These are phyloP conservation scores for Penicillium daleae DNA, from an alignment of 495 filamentous ascomycete genomes.

Conservation along the genomic window DNA sequence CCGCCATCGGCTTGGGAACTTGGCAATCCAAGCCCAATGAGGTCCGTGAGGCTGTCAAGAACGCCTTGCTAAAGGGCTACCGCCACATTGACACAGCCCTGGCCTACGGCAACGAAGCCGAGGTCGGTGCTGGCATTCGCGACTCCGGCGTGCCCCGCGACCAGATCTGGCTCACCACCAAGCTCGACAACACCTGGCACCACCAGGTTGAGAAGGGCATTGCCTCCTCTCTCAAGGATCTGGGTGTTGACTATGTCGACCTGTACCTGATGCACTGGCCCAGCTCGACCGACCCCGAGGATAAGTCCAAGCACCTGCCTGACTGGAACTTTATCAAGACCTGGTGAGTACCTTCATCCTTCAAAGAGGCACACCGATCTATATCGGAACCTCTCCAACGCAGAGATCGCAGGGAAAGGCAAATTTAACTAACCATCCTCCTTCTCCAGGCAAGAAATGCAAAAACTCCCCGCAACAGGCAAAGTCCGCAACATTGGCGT, in stretches of 20 bases:
- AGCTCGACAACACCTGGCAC: constrained; percentile 85
- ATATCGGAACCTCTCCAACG: not conserved
- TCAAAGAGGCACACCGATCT: not conserved
- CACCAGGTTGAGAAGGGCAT: constrained; percentile 71
- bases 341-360: constrained; percentile 39
- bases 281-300: constrained; percentile 60
- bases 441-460: constrained; percentile 62
- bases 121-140: constrained; percentile 78
- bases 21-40: constrained; percentile 73
- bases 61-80: constrained; percentile 74
- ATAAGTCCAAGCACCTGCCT: constrained; percentile 58
- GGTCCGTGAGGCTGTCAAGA: constrained; percentile 72
- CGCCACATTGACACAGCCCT: constrained; percentile 76
- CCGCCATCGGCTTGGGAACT: constrained; percentile 80
- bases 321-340: constrained; percentile 85
- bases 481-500: constrained; percentile 77
- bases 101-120: constrained; percentile 83
- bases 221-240: constrained; percentile 65
- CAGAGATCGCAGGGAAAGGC: not conserved
- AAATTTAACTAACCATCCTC: not conserved
- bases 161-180: constrained; percentile 87
- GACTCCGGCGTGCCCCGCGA: constrained; percentile 79
- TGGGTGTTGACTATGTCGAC: constrained; percentile 79
- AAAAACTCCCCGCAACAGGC: constrained; percentile 77
- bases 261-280: constrained; percentile 91